Evolutionary conservation across 1,284 basidiomycete genomes (phyloP).

Genomic region (Apiotrichum sp.): DNA sequence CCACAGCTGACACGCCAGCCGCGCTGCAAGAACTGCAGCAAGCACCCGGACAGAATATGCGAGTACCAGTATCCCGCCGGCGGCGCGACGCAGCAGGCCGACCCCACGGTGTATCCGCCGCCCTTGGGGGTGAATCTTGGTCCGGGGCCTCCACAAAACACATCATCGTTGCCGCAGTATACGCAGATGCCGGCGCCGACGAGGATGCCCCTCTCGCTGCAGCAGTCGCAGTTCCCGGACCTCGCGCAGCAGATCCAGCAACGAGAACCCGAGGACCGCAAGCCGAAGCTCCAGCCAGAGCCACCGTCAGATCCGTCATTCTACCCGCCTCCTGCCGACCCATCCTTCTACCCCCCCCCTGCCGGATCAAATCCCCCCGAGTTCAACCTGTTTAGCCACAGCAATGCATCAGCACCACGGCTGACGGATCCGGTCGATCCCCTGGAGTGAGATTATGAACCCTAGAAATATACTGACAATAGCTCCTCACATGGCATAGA

Average conservation of each 20-base stretch:
- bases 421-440: no score
- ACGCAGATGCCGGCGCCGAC: background rate
- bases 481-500: no score
- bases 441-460: no score
- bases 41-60: slow-evolving; percentile 7
- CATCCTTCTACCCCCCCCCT: background rate
- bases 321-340: background rate
- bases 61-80: slow-evolving; percentile 9
- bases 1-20: slow-evolving; percentile 1
- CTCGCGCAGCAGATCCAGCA: slow-evolving; percentile 2
- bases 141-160: no score
- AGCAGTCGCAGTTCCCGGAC: background rate
- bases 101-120: background rate
- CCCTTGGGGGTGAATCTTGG: no score
- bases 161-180: no score
- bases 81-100: background rate
- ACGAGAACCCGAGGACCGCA: no score
- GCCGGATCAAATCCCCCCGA: background rate
- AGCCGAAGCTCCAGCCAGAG: background rate
- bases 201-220: background rate
- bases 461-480: no score
- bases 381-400: background rate
- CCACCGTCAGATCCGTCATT: background rate
- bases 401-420: background rate
- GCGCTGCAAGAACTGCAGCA: slow-evolving; percentile 5